Evolutionary conservation across 1,284 basidiomycete species (phyloP).

Genomic region (Naganishia liquefaciens): DNA sequence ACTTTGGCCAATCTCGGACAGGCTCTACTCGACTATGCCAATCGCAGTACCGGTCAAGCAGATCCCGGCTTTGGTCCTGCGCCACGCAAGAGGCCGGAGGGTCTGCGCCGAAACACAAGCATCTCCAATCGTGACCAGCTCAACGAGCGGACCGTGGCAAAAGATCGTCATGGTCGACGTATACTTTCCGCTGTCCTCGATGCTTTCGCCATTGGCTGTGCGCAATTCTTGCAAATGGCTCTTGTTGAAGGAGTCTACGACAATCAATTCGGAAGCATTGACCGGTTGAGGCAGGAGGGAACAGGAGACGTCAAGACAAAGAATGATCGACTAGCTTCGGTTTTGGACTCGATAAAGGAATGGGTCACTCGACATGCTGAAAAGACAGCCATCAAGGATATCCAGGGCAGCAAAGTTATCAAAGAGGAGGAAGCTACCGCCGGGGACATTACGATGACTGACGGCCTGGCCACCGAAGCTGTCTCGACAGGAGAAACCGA

Average conservation of each 20-base stretch:
- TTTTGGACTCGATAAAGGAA: not conserved
- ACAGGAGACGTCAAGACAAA: not conserved
- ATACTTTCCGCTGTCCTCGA: slow-evolving; percentile 61
- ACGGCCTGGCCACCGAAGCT: not conserved
- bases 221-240: slow-evolving; percentile 68
- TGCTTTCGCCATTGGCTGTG: slow-evolving; percentile 63
- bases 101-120: slow-evolving; percentile 39
- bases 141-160: slow-evolving; percentile 41
- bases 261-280: slow-evolving; percentile 6
- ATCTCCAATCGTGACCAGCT: slow-evolving; percentile 39
- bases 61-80: slow-evolving; percentile 27
- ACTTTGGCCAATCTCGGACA: slow-evolving; percentile 54
- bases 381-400: not conserved
- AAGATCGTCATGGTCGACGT: slow-evolving; percentile 54
- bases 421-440: slow-evolving; percentile 14
- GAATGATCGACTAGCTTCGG: not conserved
- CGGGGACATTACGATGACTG: too few species aligned
- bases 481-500: not conserved
- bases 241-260: slow-evolving; percentile 74
- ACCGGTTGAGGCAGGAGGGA: not conserved
- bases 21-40: slow-evolving; percentile 58
- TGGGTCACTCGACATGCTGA: slow-evolving; percentile 41
- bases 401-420: not conserved
- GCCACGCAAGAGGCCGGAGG: slow-evolving; percentile 19
- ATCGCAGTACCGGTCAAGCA: slow-evolving; percentile 37